Conservation (phyloP, 352 stramenopile genomes). For the Plasmopara halstedii region DNA sequence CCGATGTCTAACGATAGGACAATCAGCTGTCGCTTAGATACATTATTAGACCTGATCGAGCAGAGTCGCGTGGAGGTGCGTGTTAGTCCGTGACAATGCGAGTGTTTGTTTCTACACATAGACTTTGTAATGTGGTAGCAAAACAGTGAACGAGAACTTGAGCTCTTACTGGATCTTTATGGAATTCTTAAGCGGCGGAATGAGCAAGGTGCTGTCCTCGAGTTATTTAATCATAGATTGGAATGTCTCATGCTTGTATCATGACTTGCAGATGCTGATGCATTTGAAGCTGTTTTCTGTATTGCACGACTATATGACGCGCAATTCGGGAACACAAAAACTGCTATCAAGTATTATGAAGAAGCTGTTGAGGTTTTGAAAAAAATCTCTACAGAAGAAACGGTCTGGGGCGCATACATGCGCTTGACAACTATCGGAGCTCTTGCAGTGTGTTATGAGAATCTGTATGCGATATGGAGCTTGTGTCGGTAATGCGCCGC, state of each 20-base stretch:
- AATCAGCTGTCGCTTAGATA: too few species aligned
- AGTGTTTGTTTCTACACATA: background rate
- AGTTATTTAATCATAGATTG: background rate
- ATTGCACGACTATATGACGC: conserved; percentile 23
- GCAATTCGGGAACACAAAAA: conserved; percentile 9
- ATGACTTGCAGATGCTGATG: conserved; percentile 5
- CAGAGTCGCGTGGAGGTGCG: conserved; percentile 13
- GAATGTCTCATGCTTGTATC: background rate
- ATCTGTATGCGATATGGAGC: conserved; percentile 7
- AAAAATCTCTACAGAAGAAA: conserved; percentile 8
- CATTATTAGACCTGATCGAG: conserved; percentile 15
- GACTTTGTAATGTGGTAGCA: conserved; percentile 1
- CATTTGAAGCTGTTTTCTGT: conserved; percentile 16
- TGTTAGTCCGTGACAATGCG: background rate
- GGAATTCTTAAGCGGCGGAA: conserved; percentile 13
- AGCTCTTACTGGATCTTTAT: conserved; percentile 18
- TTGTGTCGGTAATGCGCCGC: background rate
- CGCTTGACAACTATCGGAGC: conserved; percentile 18
- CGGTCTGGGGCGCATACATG: conserved; percentile 15
- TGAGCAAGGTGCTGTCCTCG: conserved; percentile 8
- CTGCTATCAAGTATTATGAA: conserved; percentile 18
- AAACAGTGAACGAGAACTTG: conserved; percentile 7
- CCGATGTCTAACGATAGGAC: too few species aligned
- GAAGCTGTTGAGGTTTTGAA: conserved; percentile 14
- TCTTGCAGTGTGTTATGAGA: conserved; percentile 21